These are phyloP conservation scores for Tolypocladium inflatum DNA, from an alignment of 2,329 filamentous ascomycete genomes.

Conservation along the genomic window DNA sequence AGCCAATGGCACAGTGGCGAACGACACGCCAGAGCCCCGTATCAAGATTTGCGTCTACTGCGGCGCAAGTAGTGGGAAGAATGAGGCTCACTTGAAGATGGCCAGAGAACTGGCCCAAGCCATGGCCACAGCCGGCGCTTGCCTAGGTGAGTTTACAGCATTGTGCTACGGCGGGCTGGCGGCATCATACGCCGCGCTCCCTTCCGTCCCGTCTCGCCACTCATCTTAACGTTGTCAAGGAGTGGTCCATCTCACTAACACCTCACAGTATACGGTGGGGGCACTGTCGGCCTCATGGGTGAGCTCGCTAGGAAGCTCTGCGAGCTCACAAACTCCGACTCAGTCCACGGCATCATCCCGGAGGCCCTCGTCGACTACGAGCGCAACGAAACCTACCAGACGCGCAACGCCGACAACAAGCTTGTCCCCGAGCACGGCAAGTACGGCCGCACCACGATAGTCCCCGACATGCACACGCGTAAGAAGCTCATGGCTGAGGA, in stretches of 20 bases:
- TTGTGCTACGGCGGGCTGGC: not conserved
- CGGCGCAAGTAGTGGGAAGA: slow-evolving; percentile 67
- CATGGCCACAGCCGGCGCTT: slow-evolving; percentile 69
- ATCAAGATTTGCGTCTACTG: slow-evolving; percentile 91
- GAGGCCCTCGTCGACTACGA: slow-evolving; percentile 74
- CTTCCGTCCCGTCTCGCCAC: not conserved
- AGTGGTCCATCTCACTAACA: not conserved
- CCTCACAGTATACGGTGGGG: slow-evolving; percentile 77
- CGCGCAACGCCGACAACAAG: slow-evolving; percentile 35
- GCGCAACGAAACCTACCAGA: slow-evolving; percentile 49
- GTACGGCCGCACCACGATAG: slow-evolving; percentile 80
- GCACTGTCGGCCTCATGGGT: slow-evolving; percentile 92
- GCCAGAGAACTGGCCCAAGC: slow-evolving; percentile 64
- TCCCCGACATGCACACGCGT: slow-evolving; percentile 91
- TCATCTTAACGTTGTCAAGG: not conserved
- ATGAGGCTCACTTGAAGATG: slow-evolving; percentile 65
- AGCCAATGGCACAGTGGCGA: slow-evolving; percentile 6
- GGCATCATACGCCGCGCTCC: not conserved
- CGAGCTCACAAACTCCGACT: slow-evolving; percentile 64
- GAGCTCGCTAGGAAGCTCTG: slow-evolving; percentile 83
- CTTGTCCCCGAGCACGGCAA: slow-evolving; percentile 51
- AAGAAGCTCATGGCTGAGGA: slow-evolving; percentile 90
- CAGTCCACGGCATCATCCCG: slow-evolving; percentile 92
- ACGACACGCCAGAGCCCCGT: slow-evolving; percentile 20
- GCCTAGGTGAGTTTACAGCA: slow-evolving; percentile 44